These are phyloP conservation scores for Nepenthes gracilis DNA, from an alignment of 148 eudicot genomes.

Conservation along the genomic window DNA sequence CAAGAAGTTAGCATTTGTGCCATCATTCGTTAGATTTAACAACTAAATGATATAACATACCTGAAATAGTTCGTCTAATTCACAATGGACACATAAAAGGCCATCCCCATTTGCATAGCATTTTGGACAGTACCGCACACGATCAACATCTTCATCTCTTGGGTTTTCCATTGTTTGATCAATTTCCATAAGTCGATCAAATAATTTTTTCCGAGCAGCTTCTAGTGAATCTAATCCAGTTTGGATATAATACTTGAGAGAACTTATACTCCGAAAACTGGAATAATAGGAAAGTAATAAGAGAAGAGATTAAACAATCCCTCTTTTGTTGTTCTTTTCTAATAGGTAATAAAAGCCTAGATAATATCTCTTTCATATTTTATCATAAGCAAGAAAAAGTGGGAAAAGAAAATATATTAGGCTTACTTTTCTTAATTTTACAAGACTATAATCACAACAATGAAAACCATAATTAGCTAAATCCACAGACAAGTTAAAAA, in stretches of 20 bases:
- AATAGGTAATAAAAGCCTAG: not conserved
- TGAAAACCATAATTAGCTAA: not conserved
- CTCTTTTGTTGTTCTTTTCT: not conserved
- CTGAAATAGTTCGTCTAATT: conserved; percentile 78
- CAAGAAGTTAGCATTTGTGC: not conserved
- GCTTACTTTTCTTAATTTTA: too few species aligned
- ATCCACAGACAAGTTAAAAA: not conserved
- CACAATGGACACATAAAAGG: conserved; percentile 75
- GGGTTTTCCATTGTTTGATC: conserved; percentile 76
- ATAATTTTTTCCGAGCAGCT: conserved; percentile 47
- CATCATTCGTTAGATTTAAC: conserved; percentile 1
- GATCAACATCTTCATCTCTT: conserved; percentile 62
- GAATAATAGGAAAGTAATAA: conserved; percentile 7
- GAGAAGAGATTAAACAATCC: not conserved
- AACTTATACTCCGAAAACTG: conserved; percentile 61
- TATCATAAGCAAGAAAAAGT: too few species aligned
- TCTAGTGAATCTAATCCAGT: conserved; percentile 71
- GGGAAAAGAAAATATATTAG: too few species aligned
- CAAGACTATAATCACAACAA: too few species aligned
- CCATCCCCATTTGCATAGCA: conserved; percentile 65
- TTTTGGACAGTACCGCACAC: conserved; percentile 74
- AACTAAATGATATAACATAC: conserved; percentile 19
- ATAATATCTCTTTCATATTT: not conserved
- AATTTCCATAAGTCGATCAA: conserved; percentile 59
- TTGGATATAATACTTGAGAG: conserved; percentile 61